Evolutionary conservation across 176 grass and related monocot species (phyloP).

Genomic region (Aegilops umbellulata): DNA sequence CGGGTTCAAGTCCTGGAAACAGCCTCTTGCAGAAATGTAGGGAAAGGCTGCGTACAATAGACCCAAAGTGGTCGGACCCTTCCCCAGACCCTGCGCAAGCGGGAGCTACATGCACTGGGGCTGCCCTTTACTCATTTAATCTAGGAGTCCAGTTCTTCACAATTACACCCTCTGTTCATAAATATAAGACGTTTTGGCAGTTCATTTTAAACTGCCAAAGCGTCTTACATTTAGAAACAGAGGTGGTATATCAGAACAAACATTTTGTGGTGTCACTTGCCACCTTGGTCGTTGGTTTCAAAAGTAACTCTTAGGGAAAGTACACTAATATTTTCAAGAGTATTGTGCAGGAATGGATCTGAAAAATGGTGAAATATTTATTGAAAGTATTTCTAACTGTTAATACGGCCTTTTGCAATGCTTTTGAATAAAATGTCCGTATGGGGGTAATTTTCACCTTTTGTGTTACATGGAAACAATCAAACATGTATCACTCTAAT

Average conservation of each 20-base stretch:
- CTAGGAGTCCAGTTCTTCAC: conserved; percentile 15
- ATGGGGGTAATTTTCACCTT: no score
- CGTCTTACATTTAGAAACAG: no score
- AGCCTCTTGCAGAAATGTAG: no score
- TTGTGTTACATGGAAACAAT: no score
- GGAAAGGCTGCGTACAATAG: no score
- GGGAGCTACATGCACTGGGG: no score
- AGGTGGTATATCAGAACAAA: conserved; percentile 4
- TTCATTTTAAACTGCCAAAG: no score
- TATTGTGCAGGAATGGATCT: not conserved
- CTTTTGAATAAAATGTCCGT: not conserved
- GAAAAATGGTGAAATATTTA: not conserved
- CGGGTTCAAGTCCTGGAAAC: no score
- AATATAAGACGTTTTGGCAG: no score
- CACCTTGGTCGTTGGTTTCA: conserved; percentile 2
- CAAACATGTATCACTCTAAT: no score
- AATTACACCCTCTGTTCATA: not conserved
- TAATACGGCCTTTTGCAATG: not conserved
- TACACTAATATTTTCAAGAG: not conserved
- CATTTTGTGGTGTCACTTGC: conserved; percentile 18
- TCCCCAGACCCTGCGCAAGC: no score
- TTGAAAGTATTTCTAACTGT: not conserved
- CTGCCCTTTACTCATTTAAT: not conserved
- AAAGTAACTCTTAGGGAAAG: not conserved
- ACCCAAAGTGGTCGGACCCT: no score